Base-by-base conservation (phyloP, 768 basidiomycete species). In the Boletus edulis region DNA sequence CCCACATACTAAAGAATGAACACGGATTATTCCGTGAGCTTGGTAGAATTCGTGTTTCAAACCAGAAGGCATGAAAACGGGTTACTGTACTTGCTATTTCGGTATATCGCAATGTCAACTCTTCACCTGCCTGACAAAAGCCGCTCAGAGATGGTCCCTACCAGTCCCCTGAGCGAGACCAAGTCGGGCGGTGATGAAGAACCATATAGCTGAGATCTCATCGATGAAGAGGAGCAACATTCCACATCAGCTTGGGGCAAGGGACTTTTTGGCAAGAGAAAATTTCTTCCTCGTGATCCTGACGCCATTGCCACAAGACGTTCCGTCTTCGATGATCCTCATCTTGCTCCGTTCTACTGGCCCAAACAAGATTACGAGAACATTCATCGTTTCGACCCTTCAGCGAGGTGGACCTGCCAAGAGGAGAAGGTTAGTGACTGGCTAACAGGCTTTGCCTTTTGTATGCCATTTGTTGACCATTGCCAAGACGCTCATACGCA, bases 371-470 rank as follows among this genome's bases (percentile, higher is more conserved):
- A 76, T 3, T 83, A 82, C 41, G 83, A 85, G 64, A 83, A 82
- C 60, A 56, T 79, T 11, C 79, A 80, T 49, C 75, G 83, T 7
- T 84, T 86, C 50, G 79, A 86, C 56, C 75, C 79, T 1, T 70
- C 70, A 35, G 79, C 79, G 41, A 75, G 85, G 17, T 87, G 85
- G 85, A 84, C 84, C 4, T 74, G 75, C 52, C 66, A 76, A 39
- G 83, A 86, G 63, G 82, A 86, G 62, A 73, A 66, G 64, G 77
- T 75, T 31, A 50, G 71, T 62, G 0, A 18, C 20, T 46, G 15
- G n/a, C 17, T 13, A 2, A 1, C 8, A 6, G 5, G 17, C 5
- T 15, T 27, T 24, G 24, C 24, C 24, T 5, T 24, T 24, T 24
- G 24, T 5, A 24, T 24, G 8, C 29, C 4, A 10, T 31, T 14